Evolutionary conservation across 2,329 filamentous ascomycete species (phyloP).

Genomic region (Aspergillus neoniger): DNA sequence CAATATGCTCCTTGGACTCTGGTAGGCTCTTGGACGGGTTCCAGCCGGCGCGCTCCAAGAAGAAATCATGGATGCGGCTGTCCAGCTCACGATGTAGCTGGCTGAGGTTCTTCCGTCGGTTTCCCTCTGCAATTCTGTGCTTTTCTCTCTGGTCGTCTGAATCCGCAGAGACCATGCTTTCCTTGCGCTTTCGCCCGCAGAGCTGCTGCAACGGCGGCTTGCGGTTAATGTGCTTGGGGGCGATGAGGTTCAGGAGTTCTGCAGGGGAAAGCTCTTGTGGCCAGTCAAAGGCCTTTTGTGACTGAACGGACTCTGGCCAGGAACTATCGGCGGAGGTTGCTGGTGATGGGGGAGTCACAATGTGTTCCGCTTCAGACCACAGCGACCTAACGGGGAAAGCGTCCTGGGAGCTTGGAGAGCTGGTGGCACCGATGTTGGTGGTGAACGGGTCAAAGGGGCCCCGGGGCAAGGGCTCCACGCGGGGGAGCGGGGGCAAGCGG

Average conservation of each 20-base stretch:
- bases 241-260: slow-evolving; percentile 39
- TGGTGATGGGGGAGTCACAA: slow-evolving; percentile 39
- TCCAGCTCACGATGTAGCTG: slow-evolving; percentile 42
- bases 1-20: slow-evolving; percentile 46
- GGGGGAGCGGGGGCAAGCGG: slow-evolving; percentile 41
- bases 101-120: slow-evolving; percentile 44
- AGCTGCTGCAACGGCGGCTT: slow-evolving; percentile 43
- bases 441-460: slow-evolving; percentile 42
- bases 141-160: slow-evolving; percentile 43
- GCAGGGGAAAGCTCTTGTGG: slow-evolving; percentile 35
- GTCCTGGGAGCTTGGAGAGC: slow-evolving; percentile 38
- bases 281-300: slow-evolving; percentile 37
- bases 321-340: slow-evolving; percentile 42
- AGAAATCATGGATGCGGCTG: slow-evolving; percentile 41
- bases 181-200: slow-evolving; percentile 44
- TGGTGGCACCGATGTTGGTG: slow-evolving; percentile 31
- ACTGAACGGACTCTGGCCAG: slow-evolving; percentile 36
- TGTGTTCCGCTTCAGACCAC: slow-evolving; percentile 33
- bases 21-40: slow-evolving; percentile 42
- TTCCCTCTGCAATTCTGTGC: slow-evolving; percentile 44
- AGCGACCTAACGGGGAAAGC: slow-evolving; percentile 36
- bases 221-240: slow-evolving; percentile 40
- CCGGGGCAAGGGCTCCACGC: slow-evolving; percentile 39
- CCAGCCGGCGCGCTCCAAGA: slow-evolving; percentile 43
- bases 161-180: slow-evolving; percentile 33